Evolutionary conservation across 305 asterid genomes (phyloP), one percentile per base, ranked within the genome.

Genomic region (Fraxinus sp.): DNA sequence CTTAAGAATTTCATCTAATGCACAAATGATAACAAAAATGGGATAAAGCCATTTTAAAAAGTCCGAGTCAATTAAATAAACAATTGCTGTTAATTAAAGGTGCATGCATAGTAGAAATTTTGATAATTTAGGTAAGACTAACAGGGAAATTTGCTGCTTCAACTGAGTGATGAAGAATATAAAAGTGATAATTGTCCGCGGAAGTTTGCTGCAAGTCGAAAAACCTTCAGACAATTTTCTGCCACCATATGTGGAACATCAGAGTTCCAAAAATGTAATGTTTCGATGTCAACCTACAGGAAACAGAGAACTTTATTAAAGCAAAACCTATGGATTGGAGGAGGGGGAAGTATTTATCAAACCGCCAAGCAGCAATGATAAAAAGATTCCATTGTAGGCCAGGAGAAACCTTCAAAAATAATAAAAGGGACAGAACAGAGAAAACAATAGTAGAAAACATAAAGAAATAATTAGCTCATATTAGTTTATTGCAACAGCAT

Each of bases 251-350:
- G 5, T 35, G 37, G 36, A 72, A 78, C 74, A 71, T 80, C 70
- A 46, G 49, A 70, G 24, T 28, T 66, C 28, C 16, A 80, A n/a
- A 52, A 46, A 32, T 9, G 77, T 80, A 59, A 59, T 43, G 74
- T 11, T 35, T 81, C 79, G 16, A 16, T 18, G 71, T 68, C 64
- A 52, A 78, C 73, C 62, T 57, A 72, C 70, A 72, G 24, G 76
- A 78, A 77, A 79, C 57, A 57, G 30, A 83, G 26, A 64, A 79
- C 43, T 9, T 41, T 3, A 49, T 18, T 37, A 70, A 39, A 30
- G 85, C 16, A 39, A 64, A 62, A 39, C 84, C 55, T 72, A n/a
- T n/a, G 22, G 36, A 46, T 72, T 59, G 37, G 71, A 79, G 26
- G 32, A 36, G 36, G 55, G 57, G 33, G 81, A 66, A 13, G 55